Percentiles rank a stretch among this genome's conserved stretches.
Conservation (phyloP, 1,284 basidiomycete genomes). For the Clitocybe nebularis region DNA sequence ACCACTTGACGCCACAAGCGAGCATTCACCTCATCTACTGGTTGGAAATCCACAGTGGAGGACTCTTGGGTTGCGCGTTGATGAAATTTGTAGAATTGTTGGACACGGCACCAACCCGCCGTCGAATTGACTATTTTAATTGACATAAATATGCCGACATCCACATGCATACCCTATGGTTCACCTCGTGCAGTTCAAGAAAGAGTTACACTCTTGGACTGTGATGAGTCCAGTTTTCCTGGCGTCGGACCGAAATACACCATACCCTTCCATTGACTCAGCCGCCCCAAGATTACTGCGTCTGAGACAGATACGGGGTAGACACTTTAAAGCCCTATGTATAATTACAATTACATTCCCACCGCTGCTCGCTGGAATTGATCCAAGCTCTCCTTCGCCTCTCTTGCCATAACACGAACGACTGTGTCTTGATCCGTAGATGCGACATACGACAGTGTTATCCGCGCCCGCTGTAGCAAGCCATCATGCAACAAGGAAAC, state of each 20-base stretch:
- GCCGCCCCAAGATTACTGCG: slow-evolving; percentile 52
- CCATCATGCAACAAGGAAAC: slow-evolving; percentile 30
- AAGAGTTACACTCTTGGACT: slow-evolving; percentile 15
- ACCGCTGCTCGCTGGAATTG: slow-evolving; percentile 47
- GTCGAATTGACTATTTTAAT: too few species aligned
- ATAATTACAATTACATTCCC: slow-evolving; percentile 32
- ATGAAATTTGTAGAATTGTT: slow-evolving; percentile 62
- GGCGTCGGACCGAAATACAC: slow-evolving; percentile 51
- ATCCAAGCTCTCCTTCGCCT: slow-evolving; percentile 56
- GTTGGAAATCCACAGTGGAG: slow-evolving; percentile 68
- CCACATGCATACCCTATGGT: not conserved
- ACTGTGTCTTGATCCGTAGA: slow-evolving; percentile 71
- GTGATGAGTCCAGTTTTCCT: slow-evolving; percentile 16
- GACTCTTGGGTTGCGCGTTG: slow-evolving; percentile 60
- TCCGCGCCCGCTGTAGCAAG: slow-evolving; percentile 50
- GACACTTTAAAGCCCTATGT: slow-evolving; percentile 36
- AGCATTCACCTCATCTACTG: slow-evolving; percentile 50
- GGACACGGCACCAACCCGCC: slow-evolving; percentile 31
- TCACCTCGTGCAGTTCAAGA: slow-evolving; percentile 16
- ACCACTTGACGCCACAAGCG: slow-evolving; percentile 41
- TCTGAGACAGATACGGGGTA: slow-evolving; percentile 90
- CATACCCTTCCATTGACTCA: slow-evolving; percentile 77
- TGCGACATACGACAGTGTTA: slow-evolving; percentile 69
- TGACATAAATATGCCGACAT: too few species aligned
- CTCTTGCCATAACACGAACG: slow-evolving; percentile 76